Evolutionary conservation across 176 grass and related monocot genomes (phyloP), one percentile per base, ranked within the genome.

Genomic region (Oryza glaberrima): DNA sequence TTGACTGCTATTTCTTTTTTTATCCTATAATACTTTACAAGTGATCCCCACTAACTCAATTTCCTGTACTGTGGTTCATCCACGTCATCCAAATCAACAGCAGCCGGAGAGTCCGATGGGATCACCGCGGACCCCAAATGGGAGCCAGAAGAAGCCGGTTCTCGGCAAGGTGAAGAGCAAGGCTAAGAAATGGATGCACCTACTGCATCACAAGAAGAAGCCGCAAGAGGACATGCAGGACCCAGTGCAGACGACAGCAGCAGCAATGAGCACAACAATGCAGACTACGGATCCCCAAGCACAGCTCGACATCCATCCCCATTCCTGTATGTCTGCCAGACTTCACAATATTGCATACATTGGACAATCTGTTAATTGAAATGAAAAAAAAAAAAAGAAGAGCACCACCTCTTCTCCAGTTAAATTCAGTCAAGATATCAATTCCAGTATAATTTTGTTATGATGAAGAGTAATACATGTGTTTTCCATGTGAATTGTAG

Each of bases 91-190:
- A 32, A 32, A 32, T 32, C 30, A 32, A 32, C 30, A 32, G 30
- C 30, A 32, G 30, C 86, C 88, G 0, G 85, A 46, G 58, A 94
- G 83, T 79, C 88, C 86, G 12, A 80, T 54, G 0, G 70, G 77
- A 32, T 87, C 89, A 0, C 89, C 89, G 1, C 19, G 69, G 69
- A 90, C 89, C 75, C 89, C 89, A 5, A 72, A 77, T 0, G 83
- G 86, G n/a, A 83, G 82, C 77, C 92, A 94, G 49, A 90, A 91
- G 79, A 91, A 91, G 69, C 82, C 79, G 38, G 86, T 86, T 76
- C 76, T 94, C 61, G 84, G 86, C 67, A 94, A 89, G 83, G 92
- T 94, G 70, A 90, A 94, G 60, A 90, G 84, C 71, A 94, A 94
- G 83, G 89, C 92, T 20, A 94, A 88, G 86, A 94, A 91, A 86